phyloP scores from a whole-genome alignment of 331 rosid genomes.

The Phaseolus coccineus region DNA sequence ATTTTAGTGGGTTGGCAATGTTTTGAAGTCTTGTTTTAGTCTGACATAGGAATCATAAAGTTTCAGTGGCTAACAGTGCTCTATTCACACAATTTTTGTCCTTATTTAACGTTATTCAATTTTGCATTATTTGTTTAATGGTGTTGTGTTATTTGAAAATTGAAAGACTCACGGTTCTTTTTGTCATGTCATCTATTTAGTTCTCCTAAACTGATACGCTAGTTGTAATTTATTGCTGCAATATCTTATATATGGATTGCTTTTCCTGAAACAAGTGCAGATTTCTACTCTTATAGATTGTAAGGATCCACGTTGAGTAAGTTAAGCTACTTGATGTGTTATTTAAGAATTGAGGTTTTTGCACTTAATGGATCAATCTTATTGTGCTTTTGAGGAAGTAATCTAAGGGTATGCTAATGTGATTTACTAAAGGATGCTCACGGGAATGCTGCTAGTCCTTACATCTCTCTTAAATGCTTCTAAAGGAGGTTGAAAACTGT shows the following conservation, averaged over 20 bases:
- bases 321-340: too few relatives aligned
- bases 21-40: background rate
- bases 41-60: background rate
- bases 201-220: background rate
- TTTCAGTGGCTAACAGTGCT: background rate
- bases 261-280: background rate
- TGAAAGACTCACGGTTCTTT: background rate
- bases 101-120: too few relatives aligned
- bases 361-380: too few relatives aligned
- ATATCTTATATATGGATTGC: slow-evolving; percentile 1
- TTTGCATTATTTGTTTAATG: background rate
- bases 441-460: too few relatives aligned
- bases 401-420: too few relatives aligned
- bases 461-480: too few relatives aligned
- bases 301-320: too few relatives aligned
- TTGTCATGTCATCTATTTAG: background rate
- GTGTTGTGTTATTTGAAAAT: slow-evolving; percentile 30
- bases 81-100: background rate
- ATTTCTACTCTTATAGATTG: background rate
- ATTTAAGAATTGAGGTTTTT: too few relatives aligned
- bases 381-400: too few relatives aligned
- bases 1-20: too few relatives aligned
- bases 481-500: too few relatives aligned
- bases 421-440: too few relatives aligned
- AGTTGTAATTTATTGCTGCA: background rate